Evolutionary conservation across 2,329 filamentous ascomycete species (phyloP).

Genomic region (Xylariaceae sp.): DNA sequence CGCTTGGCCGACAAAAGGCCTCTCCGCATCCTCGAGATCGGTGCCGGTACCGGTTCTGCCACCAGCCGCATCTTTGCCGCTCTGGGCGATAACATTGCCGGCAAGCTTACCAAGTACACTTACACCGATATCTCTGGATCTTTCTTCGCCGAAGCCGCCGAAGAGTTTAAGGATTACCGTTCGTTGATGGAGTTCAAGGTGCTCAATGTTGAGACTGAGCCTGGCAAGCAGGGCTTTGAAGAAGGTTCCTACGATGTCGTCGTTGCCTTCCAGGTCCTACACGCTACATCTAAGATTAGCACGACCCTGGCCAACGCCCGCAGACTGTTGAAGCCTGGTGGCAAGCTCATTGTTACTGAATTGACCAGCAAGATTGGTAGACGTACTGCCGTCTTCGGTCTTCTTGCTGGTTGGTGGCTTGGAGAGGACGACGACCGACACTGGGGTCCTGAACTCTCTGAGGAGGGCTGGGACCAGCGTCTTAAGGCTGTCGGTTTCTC

Average conservation of each 20-base stretch:
- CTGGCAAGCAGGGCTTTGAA: conserved; percentile 28
- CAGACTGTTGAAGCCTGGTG: conserved; percentile 30
- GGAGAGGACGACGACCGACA: conserved; percentile 28
- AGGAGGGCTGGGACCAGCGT: conserved; percentile 27
- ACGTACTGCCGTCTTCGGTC: conserved; percentile 30
- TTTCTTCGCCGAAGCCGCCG: conserved; percentile 34
- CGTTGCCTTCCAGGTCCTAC: conserved; percentile 32
- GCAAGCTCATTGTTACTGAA: conserved; percentile 30
- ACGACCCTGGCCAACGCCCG: conserved; percentile 26
- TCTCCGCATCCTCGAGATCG: conserved; percentile 36
- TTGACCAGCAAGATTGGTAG: conserved; percentile 28
- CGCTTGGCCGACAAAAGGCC: conserved; percentile 29
- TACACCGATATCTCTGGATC: conserved; percentile 41
- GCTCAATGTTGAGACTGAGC: conserved; percentile 28
- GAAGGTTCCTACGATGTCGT: conserved; percentile 30
- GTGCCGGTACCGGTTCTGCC: conserved; percentile 40
- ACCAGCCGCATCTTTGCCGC: conserved; percentile 36
- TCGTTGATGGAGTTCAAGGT: conserved; percentile 30
- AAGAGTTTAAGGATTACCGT: conserved; percentile 29
- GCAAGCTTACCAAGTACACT: conserved; percentile 37
- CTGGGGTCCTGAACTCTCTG: conserved; percentile 27
- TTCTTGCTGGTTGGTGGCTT: conserved; percentile 33
- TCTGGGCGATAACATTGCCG: conserved; percentile 28
- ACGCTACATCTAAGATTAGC: conserved; percentile 29
- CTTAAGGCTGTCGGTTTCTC: conserved; percentile 27